A percentile compares a stretch with the other conserved stretches of the same genome.
These are phyloP conservation scores for Apiotrichum domesticum DNA, from an alignment of 1,284 basidiomycete species.

Conservation along the genomic window DNA sequence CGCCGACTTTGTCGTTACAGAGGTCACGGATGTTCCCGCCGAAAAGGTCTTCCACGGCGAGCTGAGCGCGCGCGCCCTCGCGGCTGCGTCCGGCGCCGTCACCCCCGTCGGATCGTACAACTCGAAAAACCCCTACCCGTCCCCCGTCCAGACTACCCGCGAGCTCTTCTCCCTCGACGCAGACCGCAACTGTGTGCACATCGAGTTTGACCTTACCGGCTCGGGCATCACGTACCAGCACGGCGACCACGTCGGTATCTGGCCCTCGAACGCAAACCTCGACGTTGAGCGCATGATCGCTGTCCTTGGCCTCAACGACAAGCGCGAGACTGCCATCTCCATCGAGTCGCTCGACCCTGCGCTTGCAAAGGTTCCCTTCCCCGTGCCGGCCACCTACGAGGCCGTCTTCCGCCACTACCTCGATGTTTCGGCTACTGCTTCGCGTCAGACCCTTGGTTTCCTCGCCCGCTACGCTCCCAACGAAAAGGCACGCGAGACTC, in stretches of 20 bases:
- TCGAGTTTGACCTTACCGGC: constrained; percentile 90
- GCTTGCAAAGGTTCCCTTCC: constrained; percentile 97
- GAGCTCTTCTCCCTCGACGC: constrained; percentile 74
- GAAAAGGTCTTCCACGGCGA: constrained; percentile 92
- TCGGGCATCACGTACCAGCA: constrained; percentile 98
- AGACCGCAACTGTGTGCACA: constrained; percentile 89
- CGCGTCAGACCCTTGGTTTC: constrained; percentile 83
- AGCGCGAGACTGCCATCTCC: constrained; percentile 73
- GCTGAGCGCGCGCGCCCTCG: constrained; percentile 80
- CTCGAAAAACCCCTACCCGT: constrained; percentile 92
- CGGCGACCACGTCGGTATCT: constrained; percentile 94
- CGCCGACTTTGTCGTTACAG: constrained; percentile 88
- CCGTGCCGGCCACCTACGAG: constrained; percentile 88
- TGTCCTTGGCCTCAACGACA: constrained; percentile 68
- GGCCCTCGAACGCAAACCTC: constrained; percentile 88
- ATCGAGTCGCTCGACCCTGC: constrained; percentile 96
- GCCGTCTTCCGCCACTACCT: constrained; percentile 95
- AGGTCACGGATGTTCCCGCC: constrained; percentile 59
- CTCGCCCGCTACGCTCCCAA: constrained; percentile 84
- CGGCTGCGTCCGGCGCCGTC: constrained; percentile 33
- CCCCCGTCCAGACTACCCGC: constrained; percentile 67
- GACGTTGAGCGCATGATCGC: constrained; percentile 86
- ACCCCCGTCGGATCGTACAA: constrained; percentile 60
- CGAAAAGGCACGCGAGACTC: constrained; percentile 64
- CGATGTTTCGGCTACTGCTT: constrained; percentile 86